Evolutionary conservation across 106 monocot genomes (phyloP), one percentile per base, ranked within the genome.

Genomic region (Apostasia ramifera): DNA sequence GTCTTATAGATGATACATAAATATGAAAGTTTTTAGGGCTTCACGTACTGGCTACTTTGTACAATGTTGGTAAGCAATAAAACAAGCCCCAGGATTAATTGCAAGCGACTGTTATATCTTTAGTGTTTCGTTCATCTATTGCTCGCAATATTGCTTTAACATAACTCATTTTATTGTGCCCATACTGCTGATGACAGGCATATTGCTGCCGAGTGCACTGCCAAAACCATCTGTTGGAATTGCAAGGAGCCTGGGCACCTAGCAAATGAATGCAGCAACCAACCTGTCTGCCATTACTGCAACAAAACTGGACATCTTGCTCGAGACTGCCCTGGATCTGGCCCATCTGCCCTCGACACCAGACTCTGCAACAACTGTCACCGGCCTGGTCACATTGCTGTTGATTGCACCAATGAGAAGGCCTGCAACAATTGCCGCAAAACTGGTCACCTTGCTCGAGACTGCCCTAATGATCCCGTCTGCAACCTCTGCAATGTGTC

Each of bases 351-450:
- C 71, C 45, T 47, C 39, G 83, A 88, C 55, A 51, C 48, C 1
- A 81, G 85, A 76, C 70, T 93, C 10, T 93, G 92, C 83, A 88
- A 93, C 70, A 88, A 88, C 59, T 93, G 88, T 66, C 74, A 79
- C 69, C 77, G 79, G 73, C 85, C 76, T 3, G 93, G 93, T 4
- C 93, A 93, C 49, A 79, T 89, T 1, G 83, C 83, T 15, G 77
- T 75, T 2, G 80, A 80, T 47, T 93, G 93, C 61, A 88, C 83
- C 52, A 93, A 89, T 56, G 89, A 93, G 6, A 86, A 73, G 77
- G 86, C 89, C 14, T 93, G 93, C 75, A 88, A 93, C 74, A 93
- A 89, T 51, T 93, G 93, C 64, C 79, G 84, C 44, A 79, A 85
- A 46, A 72, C 89, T 0, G 93, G 89, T 1, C 93, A 93, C 73